These are phyloP conservation scores for Cordyceps sp. DNA, from an alignment of 2,329 filamentous ascomycete species.

Conservation along the genomic window DNA sequence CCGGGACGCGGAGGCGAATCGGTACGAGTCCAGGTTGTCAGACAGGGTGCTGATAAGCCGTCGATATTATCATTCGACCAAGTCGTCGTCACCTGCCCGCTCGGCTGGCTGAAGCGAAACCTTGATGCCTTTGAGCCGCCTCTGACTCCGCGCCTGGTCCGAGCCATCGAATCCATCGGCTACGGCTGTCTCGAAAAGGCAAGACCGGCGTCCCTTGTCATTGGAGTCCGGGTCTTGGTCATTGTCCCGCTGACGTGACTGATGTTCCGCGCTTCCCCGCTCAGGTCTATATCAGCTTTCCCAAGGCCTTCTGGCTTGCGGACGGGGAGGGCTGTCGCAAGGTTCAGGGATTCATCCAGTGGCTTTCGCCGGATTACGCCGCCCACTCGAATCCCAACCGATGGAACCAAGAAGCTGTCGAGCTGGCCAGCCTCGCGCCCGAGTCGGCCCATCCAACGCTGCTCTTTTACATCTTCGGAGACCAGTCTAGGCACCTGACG, in stretches of 20 bases:
- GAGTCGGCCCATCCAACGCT: conserved; percentile 57
- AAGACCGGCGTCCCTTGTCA: not conserved
- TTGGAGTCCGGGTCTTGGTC: not conserved
- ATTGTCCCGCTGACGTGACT: conserved; percentile 1
- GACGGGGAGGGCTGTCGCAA: conserved; percentile 21
- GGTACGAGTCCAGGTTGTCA: conserved; percentile 27
- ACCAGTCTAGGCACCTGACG: conserved; percentile 39
- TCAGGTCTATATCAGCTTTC: conserved; percentile 51
- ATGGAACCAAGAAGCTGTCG: conserved; percentile 66
- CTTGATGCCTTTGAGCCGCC: conserved; percentile 41
- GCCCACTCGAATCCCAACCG: conserved; percentile 38
- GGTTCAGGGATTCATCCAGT: conserved; percentile 56
- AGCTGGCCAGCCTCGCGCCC: conserved; percentile 49
- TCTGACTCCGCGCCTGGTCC: conserved; percentile 36
- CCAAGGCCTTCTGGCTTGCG: conserved; percentile 54
- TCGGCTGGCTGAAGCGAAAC: conserved; percentile 52
- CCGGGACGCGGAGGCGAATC: conserved; percentile 11
- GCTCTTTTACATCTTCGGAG: conserved; percentile 66
- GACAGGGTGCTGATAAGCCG: conserved; percentile 11
- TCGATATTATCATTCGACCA: conserved; percentile 42
- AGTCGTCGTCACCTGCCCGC: conserved; percentile 48
- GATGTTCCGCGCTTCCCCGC: not conserved
- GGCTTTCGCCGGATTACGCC: conserved; percentile 55
- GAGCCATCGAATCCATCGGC: conserved; percentile 46
- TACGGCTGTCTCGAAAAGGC: conserved; percentile 61